Evolutionary conservation across 768 basidiomycete genomes (phyloP), one percentile per base, ranked within the genome.

Genomic region (Lyophyllum decastes): DNA sequence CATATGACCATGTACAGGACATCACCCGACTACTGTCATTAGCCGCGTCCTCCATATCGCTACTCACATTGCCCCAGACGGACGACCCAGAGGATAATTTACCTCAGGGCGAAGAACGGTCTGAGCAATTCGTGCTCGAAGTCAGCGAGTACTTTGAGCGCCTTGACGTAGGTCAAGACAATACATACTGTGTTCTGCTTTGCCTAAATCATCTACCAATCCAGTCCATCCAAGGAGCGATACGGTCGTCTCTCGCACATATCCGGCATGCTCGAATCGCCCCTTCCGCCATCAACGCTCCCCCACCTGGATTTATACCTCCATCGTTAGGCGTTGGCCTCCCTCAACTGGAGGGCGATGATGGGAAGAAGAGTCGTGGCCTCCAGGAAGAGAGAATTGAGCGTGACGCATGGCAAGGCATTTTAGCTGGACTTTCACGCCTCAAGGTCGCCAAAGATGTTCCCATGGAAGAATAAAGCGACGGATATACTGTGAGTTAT

Each of bases 111-210:
- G 91, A 88, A 58, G 91, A 94, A 71, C 80, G 91, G 34, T 91
- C 89, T 14, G 90, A 93, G 67, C 88, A 91, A 65, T 92, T 94
- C 62, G 91, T 92, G 40, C 78, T 88, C 41, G 89, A 92, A 75
- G 89, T 89, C 51, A 88, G 87, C 76, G 89, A 92, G 67, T 93
- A 92, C 71, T 94, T 92, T 66, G 87, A 92, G 64, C 85, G 88
- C 25, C 78, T 93, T 9, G 87, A 94, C 68, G 91, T 92, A 64
- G 60, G 77, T 72, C 7, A 56, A n/a, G 43, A 52, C 24, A 16
- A 41, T 40, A 40, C 49, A 35, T 26, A 57, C 24, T 7, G 21
- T 19, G 30, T 24, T 26, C 25, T 43, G 49, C 33, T 34, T 30
- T 55, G 24, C 19, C 53, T 55, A 55, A 24, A 30, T 56, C 55